Evolutionary conservation across 2,329 filamentous ascomycete genomes (phyloP), one percentile per base, ranked within the genome.

Genomic region (Scedosporium minutisporum): DNA sequence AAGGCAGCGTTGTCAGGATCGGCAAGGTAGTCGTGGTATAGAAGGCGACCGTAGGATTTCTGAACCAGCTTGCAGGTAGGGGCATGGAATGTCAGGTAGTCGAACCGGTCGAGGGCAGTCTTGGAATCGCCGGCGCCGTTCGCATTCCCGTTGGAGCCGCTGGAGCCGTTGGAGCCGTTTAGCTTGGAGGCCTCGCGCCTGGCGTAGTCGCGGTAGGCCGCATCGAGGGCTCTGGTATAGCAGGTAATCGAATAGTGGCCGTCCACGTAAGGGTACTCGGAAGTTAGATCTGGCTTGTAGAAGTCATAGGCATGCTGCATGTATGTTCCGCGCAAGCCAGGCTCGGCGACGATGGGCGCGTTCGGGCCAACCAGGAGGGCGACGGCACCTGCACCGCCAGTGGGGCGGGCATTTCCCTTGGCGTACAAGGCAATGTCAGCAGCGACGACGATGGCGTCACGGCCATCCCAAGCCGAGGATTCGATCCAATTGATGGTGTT

Each of bases 221-320:
- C 84, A 72, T 93, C 90, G 27, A 93, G 86, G 60, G 90, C 89
- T 79, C 90, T 84, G 66, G 82, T 89, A 78, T 93, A 93, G 83
- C 90, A 93, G 76, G 80, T 88, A 74, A 92, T 75, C 58, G 90
- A 93, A 82, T 87, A 92, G 75, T 93, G 89, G 65, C 90, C 90
- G 70, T 93, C 90, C 64, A 93, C 90, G 71, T 90, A 87, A 66
- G 90, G 90, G 79, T 93, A 93, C 78, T 93, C 90, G 83, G 87
- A 91, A 71, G 89, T 89, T 68, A 93, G 80, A 76, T 93, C 90
- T 71, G 90, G 89, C 86, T 93, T 93, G 86, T 91, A 93, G 76
- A 93, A 93, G 76, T 93, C 90, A 76, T 93, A 95, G 69, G 87
- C 87, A 78, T 93, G 90, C 75, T 87, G 82, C 86, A 93, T 88